phyloP scores from a whole-genome alignment of 2,329 filamentous ascomycete species.

The Helotiales sp. region DNA sequence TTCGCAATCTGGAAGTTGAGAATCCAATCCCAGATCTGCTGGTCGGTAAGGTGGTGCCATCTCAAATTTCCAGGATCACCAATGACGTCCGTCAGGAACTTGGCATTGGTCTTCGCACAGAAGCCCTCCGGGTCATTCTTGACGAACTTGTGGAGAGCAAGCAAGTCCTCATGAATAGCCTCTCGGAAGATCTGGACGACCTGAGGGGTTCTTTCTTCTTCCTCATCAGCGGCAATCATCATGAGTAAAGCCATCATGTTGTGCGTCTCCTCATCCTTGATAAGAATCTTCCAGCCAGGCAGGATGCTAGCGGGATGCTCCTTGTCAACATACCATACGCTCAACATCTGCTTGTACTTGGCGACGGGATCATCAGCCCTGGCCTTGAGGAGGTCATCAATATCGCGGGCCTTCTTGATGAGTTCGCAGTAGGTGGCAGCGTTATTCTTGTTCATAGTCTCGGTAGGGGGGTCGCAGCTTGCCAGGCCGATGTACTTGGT shows the following conservation, averaged over 20 bases:
- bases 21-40: not conserved
- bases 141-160: not conserved
- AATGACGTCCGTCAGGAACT: not conserved
- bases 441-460: constrained; percentile 1
- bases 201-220: not conserved
- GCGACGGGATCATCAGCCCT: not conserved
- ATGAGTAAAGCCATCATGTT: constrained; percentile 1
- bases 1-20: not conserved
- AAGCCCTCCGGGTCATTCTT: not conserved
- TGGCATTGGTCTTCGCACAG: not conserved
- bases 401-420: not conserved
- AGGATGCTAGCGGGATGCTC: not conserved
- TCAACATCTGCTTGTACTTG: not conserved
- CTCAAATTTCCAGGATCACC: not conserved
- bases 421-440: not conserved
- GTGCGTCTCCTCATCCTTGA: constrained; percentile 1
- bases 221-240: constrained; percentile 9
- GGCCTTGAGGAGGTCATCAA: not conserved
- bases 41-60: not conserved
- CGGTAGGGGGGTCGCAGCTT: not conserved
- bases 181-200: constrained; percentile 2
- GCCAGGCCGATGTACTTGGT: not conserved
- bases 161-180: not conserved
- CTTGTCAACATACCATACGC: not conserved
- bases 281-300: not conserved